These are phyloP conservation scores for Choiromyces venosus DNA, from an alignment of 495 filamentous ascomycete species.

Conservation along the genomic window DNA sequence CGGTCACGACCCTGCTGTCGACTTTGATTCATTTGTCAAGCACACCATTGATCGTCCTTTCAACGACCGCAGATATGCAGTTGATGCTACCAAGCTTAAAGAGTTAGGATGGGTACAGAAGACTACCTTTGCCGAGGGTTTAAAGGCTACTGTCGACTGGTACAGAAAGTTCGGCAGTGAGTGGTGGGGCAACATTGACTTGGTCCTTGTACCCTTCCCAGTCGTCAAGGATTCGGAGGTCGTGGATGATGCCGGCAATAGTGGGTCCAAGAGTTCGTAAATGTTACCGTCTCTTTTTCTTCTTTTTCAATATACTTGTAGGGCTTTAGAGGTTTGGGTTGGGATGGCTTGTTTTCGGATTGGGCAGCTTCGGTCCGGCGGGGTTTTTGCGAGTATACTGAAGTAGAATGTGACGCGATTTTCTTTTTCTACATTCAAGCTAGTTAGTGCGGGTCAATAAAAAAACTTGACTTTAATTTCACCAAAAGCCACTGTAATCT, in stretches of 20 bases:
- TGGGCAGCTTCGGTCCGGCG: conserved; percentile 1
- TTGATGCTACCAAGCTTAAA: conserved; percentile 60
- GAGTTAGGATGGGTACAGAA: conserved; percentile 63
- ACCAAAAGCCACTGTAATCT: neutral
- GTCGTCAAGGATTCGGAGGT: conserved; percentile 49
- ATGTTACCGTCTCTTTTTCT: neutral
- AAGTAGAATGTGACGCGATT: neutral
- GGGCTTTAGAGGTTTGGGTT: conserved; percentile 2
- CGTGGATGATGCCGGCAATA: conserved; percentile 29
- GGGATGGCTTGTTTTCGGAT: neutral
- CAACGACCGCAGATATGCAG: conserved; percentile 65
- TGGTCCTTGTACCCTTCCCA: conserved; percentile 56
- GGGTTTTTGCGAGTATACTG: conserved; percentile 2
- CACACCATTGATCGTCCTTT: conserved; percentile 66
- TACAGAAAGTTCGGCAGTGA: conserved; percentile 56
- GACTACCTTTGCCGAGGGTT: conserved; percentile 56
- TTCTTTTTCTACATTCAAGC: neutral
- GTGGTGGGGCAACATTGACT: conserved; percentile 72
- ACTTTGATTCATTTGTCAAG: conserved; percentile 52
- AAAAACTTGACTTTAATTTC: neutral
- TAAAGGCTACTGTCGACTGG: conserved; percentile 64
- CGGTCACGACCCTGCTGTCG: conserved; percentile 38
- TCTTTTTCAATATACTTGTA: conserved; percentile 1
- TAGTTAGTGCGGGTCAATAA: neutral
- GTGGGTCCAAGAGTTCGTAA: neutral